Evolutionary conservation across 2,329 filamentous ascomycete species (phyloP).

Genomic region (Penicillium sp.): DNA sequence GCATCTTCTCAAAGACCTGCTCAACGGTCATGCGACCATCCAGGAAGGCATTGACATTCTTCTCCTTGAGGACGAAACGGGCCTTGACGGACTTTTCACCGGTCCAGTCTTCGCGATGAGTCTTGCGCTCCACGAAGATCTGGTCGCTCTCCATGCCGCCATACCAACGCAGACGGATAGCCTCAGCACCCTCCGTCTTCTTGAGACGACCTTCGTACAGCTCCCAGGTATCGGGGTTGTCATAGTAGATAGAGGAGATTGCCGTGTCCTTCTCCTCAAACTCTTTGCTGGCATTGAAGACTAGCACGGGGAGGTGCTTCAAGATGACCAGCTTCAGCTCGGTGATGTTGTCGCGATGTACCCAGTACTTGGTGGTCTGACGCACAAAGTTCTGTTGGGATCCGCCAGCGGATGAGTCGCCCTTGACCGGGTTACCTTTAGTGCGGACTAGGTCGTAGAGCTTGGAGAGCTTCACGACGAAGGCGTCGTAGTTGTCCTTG

Average conservation of each 20-base stretch:
- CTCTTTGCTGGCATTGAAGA: conserved; percentile 97
- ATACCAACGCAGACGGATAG: conserved; percentile 95
- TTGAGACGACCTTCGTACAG: conserved; percentile 91
- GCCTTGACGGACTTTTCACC: conserved; percentile 99
- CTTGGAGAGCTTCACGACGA: conserved; percentile 90
- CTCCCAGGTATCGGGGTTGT: conserved; percentile 92
- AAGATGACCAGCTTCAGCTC: conserved; percentile 97
- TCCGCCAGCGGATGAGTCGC: conserved; percentile 88
- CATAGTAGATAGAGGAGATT: conserved; percentile 98
- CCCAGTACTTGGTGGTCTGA: conserved; percentile 99
- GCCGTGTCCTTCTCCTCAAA: conserved; percentile 88
- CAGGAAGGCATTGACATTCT: conserved; percentile 92
- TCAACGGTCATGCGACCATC: conserved; percentile 80
- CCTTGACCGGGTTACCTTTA: conserved; percentile 86
- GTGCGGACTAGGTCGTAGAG: conserved; percentile 95
- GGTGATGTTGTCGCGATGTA: conserved; percentile 96
- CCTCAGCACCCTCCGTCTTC: conserved; percentile 97
- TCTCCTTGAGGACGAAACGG: conserved; percentile 92
- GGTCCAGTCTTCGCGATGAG: conserved; percentile 98
- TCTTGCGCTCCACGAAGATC: conserved; percentile 97
- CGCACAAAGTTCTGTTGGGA: conserved; percentile 93
- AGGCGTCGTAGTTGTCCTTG: conserved; percentile 97
- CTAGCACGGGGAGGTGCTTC: conserved; percentile 93
- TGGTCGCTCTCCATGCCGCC: conserved; percentile 94
- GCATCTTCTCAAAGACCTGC: conserved; percentile 92